These are phyloP conservation scores for Fusarium staphyleae DNA, from an alignment of 2,329 filamentous ascomycete genomes.

Conservation along the genomic window DNA sequence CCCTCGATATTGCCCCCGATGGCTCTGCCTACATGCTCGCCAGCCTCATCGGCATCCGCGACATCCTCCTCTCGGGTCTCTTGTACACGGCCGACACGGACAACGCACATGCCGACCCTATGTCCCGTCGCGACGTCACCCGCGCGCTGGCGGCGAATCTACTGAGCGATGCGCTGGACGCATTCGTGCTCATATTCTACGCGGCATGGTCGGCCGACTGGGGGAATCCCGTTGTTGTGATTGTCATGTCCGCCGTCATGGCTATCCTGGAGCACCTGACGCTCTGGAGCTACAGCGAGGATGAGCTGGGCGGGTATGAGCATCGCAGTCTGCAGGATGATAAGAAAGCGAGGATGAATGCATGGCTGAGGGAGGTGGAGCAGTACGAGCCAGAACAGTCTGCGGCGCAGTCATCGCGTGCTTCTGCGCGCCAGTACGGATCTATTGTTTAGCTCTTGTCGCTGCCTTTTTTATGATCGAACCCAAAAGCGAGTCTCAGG, in stretches of 20 bases:
- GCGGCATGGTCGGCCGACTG: slow-evolving; percentile 44
- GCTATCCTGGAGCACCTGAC: slow-evolving; percentile 45
- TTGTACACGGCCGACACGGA: slow-evolving; percentile 39
- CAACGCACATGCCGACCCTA: slow-evolving; percentile 14
- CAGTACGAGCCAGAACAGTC: slow-evolving; percentile 24
- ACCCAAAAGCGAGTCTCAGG: slow-evolving; percentile 3
- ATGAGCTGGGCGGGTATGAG: slow-evolving; percentile 33
- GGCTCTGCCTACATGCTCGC: slow-evolving; percentile 42
- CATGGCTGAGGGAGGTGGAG: slow-evolving; percentile 44
- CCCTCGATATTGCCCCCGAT: slow-evolving; percentile 41
- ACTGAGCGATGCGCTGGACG: slow-evolving; percentile 46
- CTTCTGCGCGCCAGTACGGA: slow-evolving; percentile 27
- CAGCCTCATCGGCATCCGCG: slow-evolving; percentile 44
- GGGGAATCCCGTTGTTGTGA: slow-evolving; percentile 41
- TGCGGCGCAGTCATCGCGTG: slow-evolving; percentile 24
- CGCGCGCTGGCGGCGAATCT: slow-evolving; percentile 44
- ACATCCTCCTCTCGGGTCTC: slow-evolving; percentile 43
- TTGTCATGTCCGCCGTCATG: slow-evolving; percentile 42
- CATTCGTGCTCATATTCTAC: slow-evolving; percentile 46
- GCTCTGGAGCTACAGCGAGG: slow-evolving; percentile 45
- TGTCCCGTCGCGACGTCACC: slow-evolving; percentile 39
- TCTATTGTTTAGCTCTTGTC: slow-evolving; percentile 13
- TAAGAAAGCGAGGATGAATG: slow-evolving; percentile 43
- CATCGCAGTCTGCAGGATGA: slow-evolving; percentile 38
- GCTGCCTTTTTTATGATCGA: background rate